Evolutionary conservation across 345 rosid genomes (phyloP), one percentile per base, ranked within the genome.

Genomic region (Euclidium syriacum): DNA sequence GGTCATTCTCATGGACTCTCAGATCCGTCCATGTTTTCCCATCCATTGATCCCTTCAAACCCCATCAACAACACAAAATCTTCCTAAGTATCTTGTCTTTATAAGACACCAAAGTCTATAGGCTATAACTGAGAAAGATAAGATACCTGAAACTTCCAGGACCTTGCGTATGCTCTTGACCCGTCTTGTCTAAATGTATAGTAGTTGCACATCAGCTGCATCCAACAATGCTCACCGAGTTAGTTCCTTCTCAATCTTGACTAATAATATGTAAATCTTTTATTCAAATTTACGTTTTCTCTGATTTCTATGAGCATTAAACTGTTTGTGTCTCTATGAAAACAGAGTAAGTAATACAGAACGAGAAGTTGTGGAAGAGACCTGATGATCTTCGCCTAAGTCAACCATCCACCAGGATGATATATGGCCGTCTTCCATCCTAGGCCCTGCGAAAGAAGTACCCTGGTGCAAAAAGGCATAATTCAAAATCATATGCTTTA

Each of bases 191-290:
- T 78, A 73, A 90, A 80, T 24, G 97, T 90, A 64, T 94, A 87
- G 68, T 84, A 76, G 77, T 94, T 94, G 84, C 97, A 94, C 95
- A 87, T 86, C 10, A 94, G 88, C 97, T 94, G 95, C 86, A 77
- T 58, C 23, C 51, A 36, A 40, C 49, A 49, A 41, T 32, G 36
- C 34, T 42, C 9, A 30, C 3, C 20, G n/a, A 18, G 34, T 71
- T 42, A 71, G 7, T 4, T 24, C 9, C 7, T 25, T 35, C 52
- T 46, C 15, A 47, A 41, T 30, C 29, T n/a, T 1, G 6, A 34
- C 57, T 35, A 7, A 36, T 10, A 7, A 52, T n/a, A n/a, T 32
- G 0, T 34, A 60, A 42, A 18, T 20, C n/a, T 36, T 27, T 38
- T 36, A 46, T 40, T 35, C 10, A 26, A 26, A 23, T 15, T n/a